A percentile compares a stretch with the other conserved stretches of the same genome.
Evolutionary conservation across 164 flowering plant species (phyloP).

Genomic region (Akebia trifoliata): DNA sequence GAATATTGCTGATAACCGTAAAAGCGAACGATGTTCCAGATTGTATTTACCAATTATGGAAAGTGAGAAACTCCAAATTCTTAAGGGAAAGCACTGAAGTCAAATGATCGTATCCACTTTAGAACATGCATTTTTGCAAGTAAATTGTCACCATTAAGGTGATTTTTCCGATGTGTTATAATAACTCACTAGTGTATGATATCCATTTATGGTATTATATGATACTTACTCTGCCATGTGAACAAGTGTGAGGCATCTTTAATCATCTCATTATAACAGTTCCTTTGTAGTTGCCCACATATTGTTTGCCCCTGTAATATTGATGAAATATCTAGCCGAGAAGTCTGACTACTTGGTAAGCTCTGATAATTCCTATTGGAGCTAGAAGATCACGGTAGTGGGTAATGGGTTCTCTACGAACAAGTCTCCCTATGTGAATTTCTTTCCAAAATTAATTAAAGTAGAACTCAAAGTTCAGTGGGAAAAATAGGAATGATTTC

Average conservation of each 20-base stretch:
- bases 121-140: too few relatives aligned
- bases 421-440: too few relatives aligned
- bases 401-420: too few relatives aligned
- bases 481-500: too few relatives aligned
- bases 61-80: not conserved
- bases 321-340: too few relatives aligned
- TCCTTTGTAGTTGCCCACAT: too few relatives aligned
- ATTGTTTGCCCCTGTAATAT: not conserved
- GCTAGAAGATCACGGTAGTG: not conserved
- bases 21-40: not conserved
- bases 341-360: not conserved
- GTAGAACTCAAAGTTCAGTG: too few relatives aligned
- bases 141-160: too few relatives aligned
- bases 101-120: not conserved
- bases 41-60: not conserved
- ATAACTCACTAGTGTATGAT: not conserved
- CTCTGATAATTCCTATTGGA: not conserved
- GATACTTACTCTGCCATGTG: not conserved
- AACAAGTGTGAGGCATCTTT: too few relatives aligned
- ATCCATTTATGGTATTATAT: not conserved
- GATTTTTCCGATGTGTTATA: not conserved
- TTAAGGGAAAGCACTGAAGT: too few relatives aligned
- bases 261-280: too few relatives aligned
- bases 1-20: not conserved
- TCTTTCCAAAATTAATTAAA: too few relatives aligned